phyloP scores from a whole-genome alignment of 129 eudicot genomes.

The Flaveria brownii region DNA sequence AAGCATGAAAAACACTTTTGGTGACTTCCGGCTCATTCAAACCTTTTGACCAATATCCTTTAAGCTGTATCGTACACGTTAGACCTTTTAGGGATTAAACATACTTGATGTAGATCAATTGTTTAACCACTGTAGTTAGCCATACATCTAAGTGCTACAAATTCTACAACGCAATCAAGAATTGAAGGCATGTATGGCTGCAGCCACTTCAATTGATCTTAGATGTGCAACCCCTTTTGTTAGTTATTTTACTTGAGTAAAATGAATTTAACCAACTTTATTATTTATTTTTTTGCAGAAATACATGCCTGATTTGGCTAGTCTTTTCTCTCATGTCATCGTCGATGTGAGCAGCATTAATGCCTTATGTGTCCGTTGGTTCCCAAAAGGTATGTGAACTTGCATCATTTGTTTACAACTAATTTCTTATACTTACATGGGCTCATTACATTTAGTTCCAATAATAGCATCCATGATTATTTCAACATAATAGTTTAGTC shows the following conservation, averaged over 20 bases:
- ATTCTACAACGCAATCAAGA: neutral
- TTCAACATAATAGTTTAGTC: neutral
- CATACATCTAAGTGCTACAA: neutral
- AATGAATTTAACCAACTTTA: neutral
- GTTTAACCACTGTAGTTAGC: neutral
- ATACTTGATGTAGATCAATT: neutral
- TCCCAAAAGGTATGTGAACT: conserved; percentile 63
- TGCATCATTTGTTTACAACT: neutral
- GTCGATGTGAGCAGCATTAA: conserved; percentile 92
- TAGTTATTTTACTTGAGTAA: neutral
- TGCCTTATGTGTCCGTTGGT: conserved; percentile 95
- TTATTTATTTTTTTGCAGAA: conserved; percentile 53
- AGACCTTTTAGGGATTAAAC: neutral
- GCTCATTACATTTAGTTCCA: neutral
- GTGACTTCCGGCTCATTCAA: neutral
- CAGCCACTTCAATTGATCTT: neutral
- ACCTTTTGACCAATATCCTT: neutral
- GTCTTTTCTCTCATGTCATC: conserved; percentile 73
- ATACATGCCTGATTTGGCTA: conserved; percentile 95
- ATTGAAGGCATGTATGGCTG: neutral
- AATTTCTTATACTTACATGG: neutral
- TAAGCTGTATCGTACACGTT: neutral
- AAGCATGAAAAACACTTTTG: neutral
- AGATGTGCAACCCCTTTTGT: conserved; percentile 6
- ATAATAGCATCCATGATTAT: neutral